These are phyloP conservation scores for Porogramme epimiltina DNA, from an alignment of 1,284 basidiomycete species.

Conservation along the genomic window DNA sequence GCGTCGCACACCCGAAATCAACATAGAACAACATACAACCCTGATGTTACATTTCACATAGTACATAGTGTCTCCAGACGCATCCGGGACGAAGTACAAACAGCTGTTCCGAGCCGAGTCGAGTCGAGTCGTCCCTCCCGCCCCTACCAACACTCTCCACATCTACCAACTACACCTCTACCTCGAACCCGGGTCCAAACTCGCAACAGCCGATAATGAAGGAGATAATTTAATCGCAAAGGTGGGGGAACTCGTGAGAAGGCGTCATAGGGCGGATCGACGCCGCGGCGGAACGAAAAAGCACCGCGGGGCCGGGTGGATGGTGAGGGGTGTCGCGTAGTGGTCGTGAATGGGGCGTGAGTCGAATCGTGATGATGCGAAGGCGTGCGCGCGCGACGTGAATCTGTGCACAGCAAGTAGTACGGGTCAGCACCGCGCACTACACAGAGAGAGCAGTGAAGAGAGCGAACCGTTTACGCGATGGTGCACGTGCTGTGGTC, in stretches of 20 bases:
- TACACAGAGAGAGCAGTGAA: neutral
- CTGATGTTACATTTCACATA: neutral
- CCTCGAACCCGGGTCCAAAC: neutral
- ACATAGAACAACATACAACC: neutral
- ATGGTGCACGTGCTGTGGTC: constrained; percentile 13
- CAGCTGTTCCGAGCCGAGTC: neutral
- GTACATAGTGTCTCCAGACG: neutral
- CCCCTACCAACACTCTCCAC: neutral
- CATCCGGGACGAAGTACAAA: constrained; percentile 1
- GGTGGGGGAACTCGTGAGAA: neutral
- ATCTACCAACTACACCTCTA: neutral
- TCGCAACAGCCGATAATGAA: neutral
- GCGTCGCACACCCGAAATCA: too few species aligned
- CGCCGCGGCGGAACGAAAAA: constrained; percentile 3
- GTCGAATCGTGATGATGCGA: neutral
- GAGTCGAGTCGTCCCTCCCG: neutral
- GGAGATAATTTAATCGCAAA: constrained; percentile 3
- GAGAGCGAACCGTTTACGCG: constrained; percentile 9
- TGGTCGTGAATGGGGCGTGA: neutral
- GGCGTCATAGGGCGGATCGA: neutral
- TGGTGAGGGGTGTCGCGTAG: neutral
- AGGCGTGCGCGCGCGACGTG: too few species aligned
- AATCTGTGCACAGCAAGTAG: neutral
- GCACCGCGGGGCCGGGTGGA: neutral
- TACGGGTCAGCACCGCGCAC: neutral